Conservation (phyloP, 768 basidiomycete species). For the Boletus pseudopeckii region DNA sequence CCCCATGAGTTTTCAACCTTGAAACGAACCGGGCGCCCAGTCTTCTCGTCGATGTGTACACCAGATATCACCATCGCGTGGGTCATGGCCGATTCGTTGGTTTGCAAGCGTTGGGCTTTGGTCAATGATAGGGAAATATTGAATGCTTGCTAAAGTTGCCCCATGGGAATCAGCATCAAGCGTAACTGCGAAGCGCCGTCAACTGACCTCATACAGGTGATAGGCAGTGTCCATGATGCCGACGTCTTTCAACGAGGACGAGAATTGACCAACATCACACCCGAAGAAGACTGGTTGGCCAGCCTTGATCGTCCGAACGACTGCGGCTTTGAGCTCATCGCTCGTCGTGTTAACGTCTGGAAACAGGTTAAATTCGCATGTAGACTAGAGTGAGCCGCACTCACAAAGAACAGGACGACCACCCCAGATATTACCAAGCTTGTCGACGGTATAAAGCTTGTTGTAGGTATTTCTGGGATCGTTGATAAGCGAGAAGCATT, state of each 20-base stretch:
- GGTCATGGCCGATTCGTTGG: constrained; percentile 87
- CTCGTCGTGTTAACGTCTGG: constrained; percentile 88
- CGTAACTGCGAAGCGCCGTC: not conserved
- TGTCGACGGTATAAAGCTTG: constrained; percentile 87
- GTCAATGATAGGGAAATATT: constrained; percentile 74
- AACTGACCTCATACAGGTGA: constrained; percentile 71
- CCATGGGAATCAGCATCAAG: constrained; percentile 3
- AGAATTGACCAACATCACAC: constrained; percentile 91
- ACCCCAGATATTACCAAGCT: constrained; percentile 91
- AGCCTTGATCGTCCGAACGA: constrained; percentile 84
- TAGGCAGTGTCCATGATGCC: constrained; percentile 88
- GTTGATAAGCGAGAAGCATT: constrained; percentile 90
- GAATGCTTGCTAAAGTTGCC: constrained; percentile 61
- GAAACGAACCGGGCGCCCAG: constrained; percentile 80
- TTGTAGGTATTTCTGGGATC: constrained; percentile 86
- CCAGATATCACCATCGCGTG: constrained; percentile 88
- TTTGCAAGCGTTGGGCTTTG: constrained; percentile 82
- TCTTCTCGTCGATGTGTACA: constrained; percentile 73
- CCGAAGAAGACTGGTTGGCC: constrained; percentile 94
- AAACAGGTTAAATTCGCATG: not conserved
- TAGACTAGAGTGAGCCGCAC: constrained; percentile 17
- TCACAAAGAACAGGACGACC: constrained; percentile 80
- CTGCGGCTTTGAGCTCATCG: constrained; percentile 73
- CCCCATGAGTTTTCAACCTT: constrained; percentile 99
- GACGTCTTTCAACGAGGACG: constrained; percentile 46